These are phyloP conservation scores for bread wheat (Triticum aestivum) DNA, from an alignment of 176 grass and related monocot genomes.

Conservation along the genomic window DNA sequence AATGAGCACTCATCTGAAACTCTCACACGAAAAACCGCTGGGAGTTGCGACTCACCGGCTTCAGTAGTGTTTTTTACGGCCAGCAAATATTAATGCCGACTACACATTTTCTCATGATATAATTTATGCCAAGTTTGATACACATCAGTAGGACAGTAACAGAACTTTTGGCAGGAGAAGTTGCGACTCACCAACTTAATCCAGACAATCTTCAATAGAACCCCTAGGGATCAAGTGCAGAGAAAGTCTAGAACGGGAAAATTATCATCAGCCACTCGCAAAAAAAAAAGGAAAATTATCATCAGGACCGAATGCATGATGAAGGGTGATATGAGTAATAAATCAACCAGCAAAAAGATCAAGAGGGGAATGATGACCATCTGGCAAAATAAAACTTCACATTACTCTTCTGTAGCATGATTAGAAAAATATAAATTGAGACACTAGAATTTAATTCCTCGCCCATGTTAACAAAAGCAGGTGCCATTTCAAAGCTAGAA, in stretches of 20 bases:
- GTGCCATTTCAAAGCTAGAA: constrained; percentile 20
- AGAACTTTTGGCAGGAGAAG: not conserved
- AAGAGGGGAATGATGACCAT: constrained; percentile 39
- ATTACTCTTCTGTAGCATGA: constrained; percentile 6
- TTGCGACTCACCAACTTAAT: constrained; percentile 41
- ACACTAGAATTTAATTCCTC: not conserved
- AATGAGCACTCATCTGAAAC: too few relatives aligned
- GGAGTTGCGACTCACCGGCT: too few relatives aligned
- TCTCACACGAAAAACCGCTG: too few relatives aligned
- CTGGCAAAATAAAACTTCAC: constrained; percentile 26
- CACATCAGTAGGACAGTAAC: not conserved
- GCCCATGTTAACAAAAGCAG: constrained; percentile 33
- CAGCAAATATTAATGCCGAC: too few relatives aligned
- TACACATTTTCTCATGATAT: not conserved
- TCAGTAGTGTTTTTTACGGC: too few relatives aligned
- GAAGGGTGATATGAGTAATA: constrained; percentile 40
- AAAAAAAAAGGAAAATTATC: not conserved
- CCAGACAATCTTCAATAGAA: constrained; percentile 38
- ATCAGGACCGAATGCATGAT: not conserved
- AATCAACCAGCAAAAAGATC: constrained; percentile 33
- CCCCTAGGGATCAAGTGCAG: constrained; percentile 13
- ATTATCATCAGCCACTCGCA: not conserved
- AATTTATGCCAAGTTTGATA: not conserved
- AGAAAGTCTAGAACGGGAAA: constrained; percentile 22
- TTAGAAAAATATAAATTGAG: constrained; percentile 5